Percentiles rank a stretch among this genome's conserved stretches.
phyloP scores from a whole-genome alignment of 2,329 filamentous ascomycete species.

The Neofusicoccum parvum region DNA sequence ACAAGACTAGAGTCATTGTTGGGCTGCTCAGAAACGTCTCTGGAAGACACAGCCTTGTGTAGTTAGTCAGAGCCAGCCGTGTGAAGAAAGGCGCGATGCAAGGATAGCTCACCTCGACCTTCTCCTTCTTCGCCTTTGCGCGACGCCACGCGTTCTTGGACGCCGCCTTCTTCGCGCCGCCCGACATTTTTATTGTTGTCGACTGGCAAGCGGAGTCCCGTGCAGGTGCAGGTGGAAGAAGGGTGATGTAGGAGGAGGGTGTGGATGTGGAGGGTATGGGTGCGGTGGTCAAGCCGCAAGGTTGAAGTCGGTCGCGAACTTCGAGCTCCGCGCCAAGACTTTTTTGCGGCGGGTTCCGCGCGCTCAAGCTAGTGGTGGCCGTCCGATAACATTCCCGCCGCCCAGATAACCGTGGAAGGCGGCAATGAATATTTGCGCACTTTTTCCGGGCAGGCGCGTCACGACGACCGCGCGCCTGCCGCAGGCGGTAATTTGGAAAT shows the following conservation, averaged over 20 bases:
- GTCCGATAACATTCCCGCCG: background rate
- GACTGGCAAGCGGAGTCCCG: background rate
- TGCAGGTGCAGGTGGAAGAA: background rate
- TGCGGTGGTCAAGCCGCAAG: background rate
- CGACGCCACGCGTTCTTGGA: constrained; percentile 91
- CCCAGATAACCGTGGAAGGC: background rate
- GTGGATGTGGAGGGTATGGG: background rate
- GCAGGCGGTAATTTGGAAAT: background rate
- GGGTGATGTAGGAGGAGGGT: background rate
- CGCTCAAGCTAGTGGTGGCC: background rate
- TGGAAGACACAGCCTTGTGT: constrained; percentile 7
- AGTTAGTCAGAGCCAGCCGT: background rate
- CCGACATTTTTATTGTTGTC: constrained; percentile 10
- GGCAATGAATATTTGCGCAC: background rate
- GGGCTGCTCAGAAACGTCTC: constrained; percentile 37
- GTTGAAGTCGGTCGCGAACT: constrained; percentile 14
- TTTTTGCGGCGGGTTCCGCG: background rate
- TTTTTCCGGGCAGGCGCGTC: background rate
- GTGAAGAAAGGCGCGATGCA: background rate
- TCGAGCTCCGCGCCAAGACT: constrained; percentile 20
- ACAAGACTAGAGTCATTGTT: constrained; percentile 36
- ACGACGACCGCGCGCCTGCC: background rate
- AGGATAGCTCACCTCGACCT: constrained; percentile 59
- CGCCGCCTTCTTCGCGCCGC: background rate
- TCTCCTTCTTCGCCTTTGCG: constrained; percentile 92